A percentile compares a stretch with the other conserved stretches of the same genome.
These are phyloP conservation scores for Lithospermum erythrorhizon DNA, from an alignment of 257 asterid genomes.

Conservation along the genomic window DNA sequence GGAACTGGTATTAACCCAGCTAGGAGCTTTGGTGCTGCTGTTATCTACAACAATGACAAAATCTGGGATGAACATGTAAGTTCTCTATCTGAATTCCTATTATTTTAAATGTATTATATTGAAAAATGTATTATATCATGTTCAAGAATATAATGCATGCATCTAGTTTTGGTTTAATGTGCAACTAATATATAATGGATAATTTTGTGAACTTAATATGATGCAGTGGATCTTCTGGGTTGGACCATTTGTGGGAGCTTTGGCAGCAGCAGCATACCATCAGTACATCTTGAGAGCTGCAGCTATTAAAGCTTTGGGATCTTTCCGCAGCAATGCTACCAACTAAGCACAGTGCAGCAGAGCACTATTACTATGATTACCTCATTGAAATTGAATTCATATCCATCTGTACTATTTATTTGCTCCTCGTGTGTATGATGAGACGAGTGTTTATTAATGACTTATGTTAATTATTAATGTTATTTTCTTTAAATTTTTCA, in stretches of 20 bases:
- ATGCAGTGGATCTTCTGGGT: constrained; percentile 96
- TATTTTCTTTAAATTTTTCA: neutral
- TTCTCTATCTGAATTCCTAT: too few species aligned
- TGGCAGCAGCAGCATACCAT: constrained; percentile 75
- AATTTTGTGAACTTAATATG: constrained; percentile 2
- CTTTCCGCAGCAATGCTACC: constrained; percentile 76
- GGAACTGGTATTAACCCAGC: constrained; percentile 97
- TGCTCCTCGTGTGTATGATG: constrained; percentile 14
- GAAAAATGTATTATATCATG: too few species aligned
- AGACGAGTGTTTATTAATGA: constrained; percentile 6
- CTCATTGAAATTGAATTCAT: constrained; percentile 2
- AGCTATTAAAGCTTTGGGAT: constrained; percentile 74
- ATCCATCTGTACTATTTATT: constrained; percentile 13
- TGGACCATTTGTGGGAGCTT: constrained; percentile 77
- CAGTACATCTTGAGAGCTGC: constrained; percentile 79
- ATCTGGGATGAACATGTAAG: constrained; percentile 84
- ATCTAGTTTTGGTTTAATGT: neutral
- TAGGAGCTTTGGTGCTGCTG: constrained; percentile 94
- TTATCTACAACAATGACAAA: constrained; percentile 49
- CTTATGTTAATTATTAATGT: neutral
- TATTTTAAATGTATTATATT: too few species aligned
- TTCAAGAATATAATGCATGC: neutral
- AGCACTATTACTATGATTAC: neutral
- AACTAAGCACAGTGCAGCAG: constrained; percentile 20
- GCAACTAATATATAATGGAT: neutral